These are phyloP conservation scores for Kwoniella dejecticola DNA, from an alignment of 768 basidiomycete species.

Conservation along the genomic window DNA sequence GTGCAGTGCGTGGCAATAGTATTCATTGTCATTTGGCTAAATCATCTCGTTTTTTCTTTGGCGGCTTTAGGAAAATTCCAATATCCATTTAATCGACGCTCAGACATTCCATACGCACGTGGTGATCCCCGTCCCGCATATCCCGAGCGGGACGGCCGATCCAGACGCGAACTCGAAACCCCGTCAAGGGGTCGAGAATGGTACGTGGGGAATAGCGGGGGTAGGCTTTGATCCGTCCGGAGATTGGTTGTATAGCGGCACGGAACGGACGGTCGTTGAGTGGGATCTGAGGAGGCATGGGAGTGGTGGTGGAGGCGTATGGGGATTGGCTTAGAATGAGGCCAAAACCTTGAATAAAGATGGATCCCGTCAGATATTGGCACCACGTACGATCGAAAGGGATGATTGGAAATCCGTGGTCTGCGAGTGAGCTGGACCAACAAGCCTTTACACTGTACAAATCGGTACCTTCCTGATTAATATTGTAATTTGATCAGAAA, in stretches of 20 bases:
- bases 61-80: constrained; percentile 81
- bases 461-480: too few species aligned
- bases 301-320: constrained; percentile 32
- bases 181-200: constrained; percentile 40
- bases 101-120: constrained; percentile 69
- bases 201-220: constrained; percentile 62
- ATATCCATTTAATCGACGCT: constrained; percentile 82
- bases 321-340: constrained; percentile 30
- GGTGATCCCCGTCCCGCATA: constrained; percentile 45
- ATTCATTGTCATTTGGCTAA: too few species aligned
- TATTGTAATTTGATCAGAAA: too few species aligned
- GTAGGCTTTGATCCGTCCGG: constrained; percentile 73
- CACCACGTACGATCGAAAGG: too few species aligned
- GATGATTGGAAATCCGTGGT: too few species aligned
- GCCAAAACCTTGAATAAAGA: neutral
- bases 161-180: constrained; percentile 6
- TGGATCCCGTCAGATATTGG: too few species aligned
- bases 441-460: too few species aligned
- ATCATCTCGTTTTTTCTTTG: too few species aligned
- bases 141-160: constrained; percentile 15
- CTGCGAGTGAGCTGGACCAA: too few species aligned
- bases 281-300: constrained; percentile 64
- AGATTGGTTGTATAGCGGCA: constrained; percentile 69
- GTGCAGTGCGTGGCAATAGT: too few species aligned
- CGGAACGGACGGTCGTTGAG: constrained; percentile 69